These are phyloP conservation scores for Alopecurus myosuroides DNA, from an alignment of 176 grass and related monocot genomes.

Conservation along the genomic window DNA sequence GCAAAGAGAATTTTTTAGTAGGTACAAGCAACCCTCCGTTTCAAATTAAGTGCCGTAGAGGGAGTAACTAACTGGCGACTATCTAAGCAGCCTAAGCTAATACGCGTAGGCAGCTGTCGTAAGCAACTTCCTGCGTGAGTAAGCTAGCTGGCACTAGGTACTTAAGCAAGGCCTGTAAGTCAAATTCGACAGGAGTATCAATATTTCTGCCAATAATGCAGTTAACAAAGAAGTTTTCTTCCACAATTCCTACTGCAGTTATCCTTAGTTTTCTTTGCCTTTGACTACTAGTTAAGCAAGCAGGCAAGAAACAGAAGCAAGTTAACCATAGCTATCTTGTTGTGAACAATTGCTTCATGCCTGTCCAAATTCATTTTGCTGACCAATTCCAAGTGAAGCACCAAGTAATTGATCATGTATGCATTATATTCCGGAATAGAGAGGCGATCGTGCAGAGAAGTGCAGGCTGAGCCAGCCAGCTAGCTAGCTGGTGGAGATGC, in stretches of 20 bases:
- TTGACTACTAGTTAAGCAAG: not conserved
- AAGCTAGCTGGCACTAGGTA: not conserved
- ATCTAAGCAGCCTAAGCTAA: too few species aligned
- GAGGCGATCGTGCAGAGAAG: not conserved
- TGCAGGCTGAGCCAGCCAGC: too few species aligned
- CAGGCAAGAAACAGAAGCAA: not conserved
- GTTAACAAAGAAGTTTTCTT: not conserved
- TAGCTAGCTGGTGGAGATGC: not conserved
- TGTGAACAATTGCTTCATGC: not conserved
- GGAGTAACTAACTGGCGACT: too few species aligned
- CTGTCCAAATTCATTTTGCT: not conserved
- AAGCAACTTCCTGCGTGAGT: not conserved
- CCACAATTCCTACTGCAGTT: not conserved
- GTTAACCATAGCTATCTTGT: not conserved
- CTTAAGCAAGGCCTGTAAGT: conserved; percentile 6
- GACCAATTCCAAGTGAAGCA: not conserved
- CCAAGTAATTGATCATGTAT: too few species aligned
- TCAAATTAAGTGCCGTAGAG: too few species aligned
- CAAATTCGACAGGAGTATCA: not conserved
- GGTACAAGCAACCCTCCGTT: too few species aligned
- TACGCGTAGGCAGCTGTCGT: not conserved
- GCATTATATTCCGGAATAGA: not conserved
- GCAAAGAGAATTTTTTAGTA: too few species aligned
- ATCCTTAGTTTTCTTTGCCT: not conserved
- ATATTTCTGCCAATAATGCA: conserved; percentile 25